Conservation (phyloP, 2,329 filamentous ascomycete species). For the Sporothrix variecibatus region DNA sequence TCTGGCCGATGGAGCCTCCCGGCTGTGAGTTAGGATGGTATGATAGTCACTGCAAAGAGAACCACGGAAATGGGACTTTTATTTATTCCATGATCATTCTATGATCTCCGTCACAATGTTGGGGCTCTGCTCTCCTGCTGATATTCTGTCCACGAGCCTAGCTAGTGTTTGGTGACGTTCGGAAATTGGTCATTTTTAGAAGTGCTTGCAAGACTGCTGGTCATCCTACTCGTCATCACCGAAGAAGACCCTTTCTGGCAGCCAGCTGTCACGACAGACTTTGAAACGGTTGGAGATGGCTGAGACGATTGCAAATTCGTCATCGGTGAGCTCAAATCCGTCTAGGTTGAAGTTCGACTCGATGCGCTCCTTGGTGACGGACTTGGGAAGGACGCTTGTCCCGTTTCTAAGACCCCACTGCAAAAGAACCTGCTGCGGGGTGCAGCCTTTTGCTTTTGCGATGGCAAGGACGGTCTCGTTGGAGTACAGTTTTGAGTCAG, state of each 20-base stretch:
- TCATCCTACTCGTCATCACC: conserved; percentile 70
- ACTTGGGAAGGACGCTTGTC: conserved; percentile 85
- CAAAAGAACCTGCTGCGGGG: conserved; percentile 74
- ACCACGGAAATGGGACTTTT: background rate
- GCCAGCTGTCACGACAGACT: conserved; percentile 73
- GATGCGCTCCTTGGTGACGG: conserved; percentile 71
- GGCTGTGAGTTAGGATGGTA: background rate
- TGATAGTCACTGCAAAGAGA: background rate
- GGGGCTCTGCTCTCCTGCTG: background rate
- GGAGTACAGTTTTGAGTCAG: conserved; percentile 69
- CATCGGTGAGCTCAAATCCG: conserved; percentile 69
- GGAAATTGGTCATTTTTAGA: background rate
- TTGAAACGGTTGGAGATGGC: conserved; percentile 76
- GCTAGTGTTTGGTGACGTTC: background rate
- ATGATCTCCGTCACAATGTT: background rate
- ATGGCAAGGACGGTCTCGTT: conserved; percentile 64
- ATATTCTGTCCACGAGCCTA: background rate
- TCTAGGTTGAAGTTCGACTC: conserved; percentile 69
- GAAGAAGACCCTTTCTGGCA: conserved; percentile 79
- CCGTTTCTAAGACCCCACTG: conserved; percentile 80
- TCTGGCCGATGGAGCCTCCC: conserved; percentile 23
- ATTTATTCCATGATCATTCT: background rate
- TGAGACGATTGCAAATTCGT: conserved; percentile 70
- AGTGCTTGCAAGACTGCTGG: background rate
- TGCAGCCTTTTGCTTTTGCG: conserved; percentile 67